phyloP scores from a whole-genome alignment of 768 basidiomycete genomes.

The Termitomyces sp. region DNA sequence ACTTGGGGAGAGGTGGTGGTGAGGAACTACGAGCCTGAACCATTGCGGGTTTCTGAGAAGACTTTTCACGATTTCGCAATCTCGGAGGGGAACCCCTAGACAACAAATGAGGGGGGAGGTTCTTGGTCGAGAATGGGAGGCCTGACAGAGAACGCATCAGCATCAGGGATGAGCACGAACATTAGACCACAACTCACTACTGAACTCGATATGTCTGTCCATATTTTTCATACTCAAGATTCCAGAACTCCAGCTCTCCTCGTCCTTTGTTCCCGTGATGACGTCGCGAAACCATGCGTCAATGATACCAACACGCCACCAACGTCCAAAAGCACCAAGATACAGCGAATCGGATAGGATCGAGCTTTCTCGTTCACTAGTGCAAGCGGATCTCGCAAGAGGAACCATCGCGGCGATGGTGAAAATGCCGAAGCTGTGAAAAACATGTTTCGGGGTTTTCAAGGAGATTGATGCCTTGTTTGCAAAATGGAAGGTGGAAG shows the following conservation, averaged over 20 bases:
- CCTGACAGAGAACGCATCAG: conserved; percentile 28
- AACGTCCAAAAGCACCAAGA: conserved; percentile 85
- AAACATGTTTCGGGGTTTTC: conserved; percentile 85
- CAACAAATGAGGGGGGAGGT: conserved; percentile 18
- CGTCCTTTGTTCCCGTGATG: conserved; percentile 58
- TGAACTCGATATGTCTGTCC: conserved; percentile 65
- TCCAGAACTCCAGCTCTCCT: conserved; percentile 75
- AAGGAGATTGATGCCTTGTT: conserved; percentile 91
- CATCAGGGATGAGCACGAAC: conserved; percentile 1
- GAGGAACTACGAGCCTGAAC: conserved; percentile 59
- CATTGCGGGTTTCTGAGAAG: conserved; percentile 36
- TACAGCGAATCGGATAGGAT: conserved; percentile 82
- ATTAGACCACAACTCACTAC: conserved; percentile 42
- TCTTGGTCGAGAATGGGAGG: conserved; percentile 44
- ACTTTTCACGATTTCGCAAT: conserved; percentile 55
- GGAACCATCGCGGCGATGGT: conserved; percentile 80
- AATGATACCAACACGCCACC: conserved; percentile 85
- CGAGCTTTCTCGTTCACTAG: conserved; percentile 41
- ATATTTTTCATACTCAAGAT: conserved; percentile 73
- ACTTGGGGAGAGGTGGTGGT: conserved; percentile 82
- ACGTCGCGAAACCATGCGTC: conserved; percentile 79
- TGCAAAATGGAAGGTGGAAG: conserved; percentile 76
- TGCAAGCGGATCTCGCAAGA: conserved; percentile 36
- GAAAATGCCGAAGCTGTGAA: conserved; percentile 84
- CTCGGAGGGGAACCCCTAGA: conserved; percentile 52